phyloP scores from a whole-genome alignment of 2,329 filamentous ascomycete species.

The Colletotrichum sp. region DNA sequence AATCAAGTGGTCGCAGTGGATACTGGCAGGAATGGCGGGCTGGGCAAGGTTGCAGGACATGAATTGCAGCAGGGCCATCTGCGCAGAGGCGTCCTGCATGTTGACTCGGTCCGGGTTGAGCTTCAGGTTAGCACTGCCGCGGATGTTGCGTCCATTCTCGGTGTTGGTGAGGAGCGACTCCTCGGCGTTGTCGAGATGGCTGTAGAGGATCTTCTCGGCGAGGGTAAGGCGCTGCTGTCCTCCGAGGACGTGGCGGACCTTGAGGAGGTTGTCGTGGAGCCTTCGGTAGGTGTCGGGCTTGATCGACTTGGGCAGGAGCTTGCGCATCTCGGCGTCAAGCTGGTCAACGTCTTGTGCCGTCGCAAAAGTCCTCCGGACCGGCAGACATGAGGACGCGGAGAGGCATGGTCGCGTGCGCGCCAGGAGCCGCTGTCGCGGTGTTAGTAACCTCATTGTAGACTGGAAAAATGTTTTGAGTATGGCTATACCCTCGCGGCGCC shows the following conservation, averaged over 20 bases:
- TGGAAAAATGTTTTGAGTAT: not conserved
- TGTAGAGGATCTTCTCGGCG: constrained; percentile 98
- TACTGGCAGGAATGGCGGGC: constrained; percentile 93
- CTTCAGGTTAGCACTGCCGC: constrained; percentile 90
- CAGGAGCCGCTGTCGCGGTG: constrained; percentile 39
- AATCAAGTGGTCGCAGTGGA: constrained; percentile 99
- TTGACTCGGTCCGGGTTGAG: constrained; percentile 97
- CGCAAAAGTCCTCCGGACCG: constrained; percentile 21
- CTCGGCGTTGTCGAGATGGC: constrained; percentile 88
- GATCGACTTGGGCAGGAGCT: constrained; percentile 39
- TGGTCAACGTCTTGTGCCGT: constrained; percentile 22
- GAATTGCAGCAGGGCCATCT: constrained; percentile 98
- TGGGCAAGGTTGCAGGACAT: constrained; percentile 92
- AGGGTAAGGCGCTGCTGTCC: constrained; percentile 71
- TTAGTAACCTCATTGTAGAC: constrained; percentile 1
- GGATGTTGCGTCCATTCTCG: constrained; percentile 81
- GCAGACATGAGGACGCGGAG: constrained; percentile 13
- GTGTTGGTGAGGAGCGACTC: constrained; percentile 85
- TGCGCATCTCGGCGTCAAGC: constrained; percentile 34
- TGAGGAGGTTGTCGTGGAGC: constrained; percentile 76
- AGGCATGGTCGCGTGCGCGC: constrained; percentile 19
- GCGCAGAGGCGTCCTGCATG: constrained; percentile 98
- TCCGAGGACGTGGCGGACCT: constrained; percentile 78
- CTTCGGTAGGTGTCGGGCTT: constrained; percentile 77
- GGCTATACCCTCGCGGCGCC: constrained; percentile 49